Base-by-base conservation (phyloP, 2,329 filamentous ascomycete species). In the Emericellopsis atlantica region DNA sequence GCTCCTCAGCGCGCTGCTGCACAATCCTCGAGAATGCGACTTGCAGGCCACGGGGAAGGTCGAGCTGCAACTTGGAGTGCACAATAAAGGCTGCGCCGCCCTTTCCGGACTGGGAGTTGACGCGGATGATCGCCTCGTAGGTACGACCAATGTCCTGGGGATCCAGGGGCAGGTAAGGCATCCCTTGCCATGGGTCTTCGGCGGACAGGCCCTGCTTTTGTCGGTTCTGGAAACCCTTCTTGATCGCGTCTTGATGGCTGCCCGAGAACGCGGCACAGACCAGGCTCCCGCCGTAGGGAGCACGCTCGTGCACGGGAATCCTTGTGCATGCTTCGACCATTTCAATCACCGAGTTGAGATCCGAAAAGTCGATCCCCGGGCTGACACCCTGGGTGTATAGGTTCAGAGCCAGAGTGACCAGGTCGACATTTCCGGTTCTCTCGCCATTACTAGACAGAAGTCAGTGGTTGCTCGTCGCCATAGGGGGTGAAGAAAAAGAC, bases 111-210 rank as follows among this genome's bases (percentile, higher is more conserved):
- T 96, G 90, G 15, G 86, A 94, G 70, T 96, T 98, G 74, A 96
- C 90, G 45, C 90, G 84, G 57, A 96, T 96, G 56, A 96, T 84
- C 44, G 90, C 90, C 64, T 96, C 89, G 74, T 96, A 96, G n/a
- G 81, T 95, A 43, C 90, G 80, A 39, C 90, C 90, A 48, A 96
- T 95, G 55, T 96, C 90, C 54, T 84, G 74, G 5, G 90, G 90
- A 55, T 96, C 90, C 52, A 96, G 74, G 11, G 90, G 90, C 38
- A 96, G 80, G 57, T 96, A 96, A 0, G 90, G 90, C 32, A 95
- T 73, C 9, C 26, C 26, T 51, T 84, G 68, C 90, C 90, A 96
- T 33, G 65, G 67, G 54, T 80, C 76, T 43, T 90, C 77, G 54
- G 73, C 66, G 5, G 62, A 66, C 36, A 72, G 68, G 41, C 70